These are phyloP conservation scores for Fusarium annulatum DNA, from an alignment of 2,329 filamentous ascomycete species.

Conservation along the genomic window DNA sequence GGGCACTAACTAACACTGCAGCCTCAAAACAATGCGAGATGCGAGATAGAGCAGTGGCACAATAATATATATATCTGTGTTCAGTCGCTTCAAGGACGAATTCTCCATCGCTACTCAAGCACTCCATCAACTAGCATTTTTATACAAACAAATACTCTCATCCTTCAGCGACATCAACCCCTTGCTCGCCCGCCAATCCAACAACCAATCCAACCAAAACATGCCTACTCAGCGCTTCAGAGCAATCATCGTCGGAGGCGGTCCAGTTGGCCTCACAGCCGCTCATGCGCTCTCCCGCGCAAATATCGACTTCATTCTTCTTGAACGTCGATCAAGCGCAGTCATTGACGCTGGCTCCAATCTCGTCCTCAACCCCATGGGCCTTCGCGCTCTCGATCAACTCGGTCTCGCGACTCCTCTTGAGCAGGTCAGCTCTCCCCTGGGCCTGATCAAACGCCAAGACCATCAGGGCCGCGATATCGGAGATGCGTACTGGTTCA, in stretches of 20 bases:
- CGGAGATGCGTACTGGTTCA: constrained; percentile 40
- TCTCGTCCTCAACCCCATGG: constrained; percentile 47
- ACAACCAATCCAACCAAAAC: neutral
- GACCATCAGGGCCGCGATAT: constrained; percentile 44
- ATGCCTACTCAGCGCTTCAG: constrained; percentile 15
- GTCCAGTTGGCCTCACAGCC: constrained; percentile 43
- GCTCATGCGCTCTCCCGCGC: constrained; percentile 44
- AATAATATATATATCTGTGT: neutral
- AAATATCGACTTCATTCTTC: constrained; percentile 53
- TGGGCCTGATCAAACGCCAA: constrained; percentile 39
- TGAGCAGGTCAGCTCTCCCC: constrained; percentile 32
- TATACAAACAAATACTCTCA: neutral
- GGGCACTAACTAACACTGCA: neutral
- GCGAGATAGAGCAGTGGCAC: neutral
- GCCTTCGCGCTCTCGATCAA: constrained; percentile 48
- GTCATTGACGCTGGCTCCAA: constrained; percentile 47
- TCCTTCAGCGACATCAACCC: neutral
- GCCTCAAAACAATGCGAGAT: neutral
- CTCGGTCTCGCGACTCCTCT: constrained; percentile 46
- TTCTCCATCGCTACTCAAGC: neutral
- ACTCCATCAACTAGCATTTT: neutral
- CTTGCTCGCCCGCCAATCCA: neutral
- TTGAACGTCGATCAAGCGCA: constrained; percentile 48
- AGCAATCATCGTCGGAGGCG: constrained; percentile 45
- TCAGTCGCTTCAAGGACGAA: neutral